These are phyloP conservation scores for Drechmeria coniospora DNA, from an alignment of 2,329 filamentous ascomycete species.

Conservation along the genomic window DNA sequence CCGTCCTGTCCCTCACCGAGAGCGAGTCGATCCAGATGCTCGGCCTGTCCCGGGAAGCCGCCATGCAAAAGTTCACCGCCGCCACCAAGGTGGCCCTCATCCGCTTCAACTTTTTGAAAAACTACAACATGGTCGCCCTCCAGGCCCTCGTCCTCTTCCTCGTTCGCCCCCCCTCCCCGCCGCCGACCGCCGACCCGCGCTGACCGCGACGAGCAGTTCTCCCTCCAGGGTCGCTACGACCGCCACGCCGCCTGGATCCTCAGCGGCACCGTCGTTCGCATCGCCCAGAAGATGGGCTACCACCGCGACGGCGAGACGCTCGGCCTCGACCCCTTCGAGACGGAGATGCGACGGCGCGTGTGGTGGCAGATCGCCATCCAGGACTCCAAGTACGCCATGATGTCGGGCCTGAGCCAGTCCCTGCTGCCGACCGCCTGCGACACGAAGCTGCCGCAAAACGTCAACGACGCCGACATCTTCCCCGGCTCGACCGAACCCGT, in stretches of 20 bases:
- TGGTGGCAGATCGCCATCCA: conserved; percentile 51
- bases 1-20: conserved; percentile 37
- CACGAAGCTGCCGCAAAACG: conserved; percentile 38
- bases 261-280: conserved; percentile 43
- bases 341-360: conserved; percentile 50
- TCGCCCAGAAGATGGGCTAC: conserved; percentile 53
- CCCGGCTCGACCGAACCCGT: conserved; percentile 36
- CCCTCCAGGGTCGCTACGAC: conserved; percentile 41
- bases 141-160: conserved; percentile 45
- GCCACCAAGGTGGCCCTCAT: conserved; percentile 35
- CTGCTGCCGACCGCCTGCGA: conserved; percentile 38
- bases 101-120: conserved; percentile 40
- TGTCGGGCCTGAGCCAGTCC: conserved; percentile 40
- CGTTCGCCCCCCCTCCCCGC: conserved; percentile 18
- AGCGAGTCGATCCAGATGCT: conserved; percentile 39
- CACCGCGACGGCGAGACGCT: conserved; percentile 44
- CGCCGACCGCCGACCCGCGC: no score
- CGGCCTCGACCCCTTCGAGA: conserved; percentile 44
- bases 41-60: conserved; percentile 31
- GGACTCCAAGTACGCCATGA: conserved; percentile 39
- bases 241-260: conserved; percentile 45
- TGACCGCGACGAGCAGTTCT: conserved; percentile 22
- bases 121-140: conserved; percentile 40
- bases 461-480: conserved; percentile 43
- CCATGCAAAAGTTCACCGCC: conserved; percentile 33